Evolutionary conservation across 768 basidiomycete species (phyloP), one percentile per base, ranked within the genome.

Genomic region (Cystofilobasidium macerans): DNA sequence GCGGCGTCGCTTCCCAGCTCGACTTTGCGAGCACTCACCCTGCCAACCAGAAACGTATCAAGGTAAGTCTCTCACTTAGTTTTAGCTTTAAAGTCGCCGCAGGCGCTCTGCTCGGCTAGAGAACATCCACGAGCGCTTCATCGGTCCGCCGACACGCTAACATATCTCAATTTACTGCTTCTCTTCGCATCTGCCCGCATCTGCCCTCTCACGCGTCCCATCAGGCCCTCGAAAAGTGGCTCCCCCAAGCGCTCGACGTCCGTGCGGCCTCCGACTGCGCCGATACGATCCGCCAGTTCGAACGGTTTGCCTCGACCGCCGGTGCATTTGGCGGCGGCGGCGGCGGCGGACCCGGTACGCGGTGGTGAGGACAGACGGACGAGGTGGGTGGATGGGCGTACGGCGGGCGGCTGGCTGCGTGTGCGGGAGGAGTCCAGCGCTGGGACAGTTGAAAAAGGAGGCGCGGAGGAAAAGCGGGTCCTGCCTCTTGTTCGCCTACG

Each of bases 11-110:
- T n/a, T n/a, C n/a, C 12, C 68, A 71, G 38, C 32, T 82, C 20
- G 83, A 84, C 61, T 88, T 97, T 77, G 73, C 92, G 60, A 57
- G 3, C 32, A 95, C 93, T 0, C 93, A 97, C 75, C 93, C 93
- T 0, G 79, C 84, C 7, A 84, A 85, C 28, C 78, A 80, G 45
- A 84, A 80, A 72, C 83, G 92, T 26, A 83, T 89, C 65, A 80
- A 85, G 79, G 89, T 87, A 69, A 66, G 82, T 69, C 18, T 24
- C 24, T 60, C n/a, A 2, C 38, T 43, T 9, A 13, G n/a, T 18
- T 60, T 60, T 30, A 26, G 11, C 24, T 24, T n/a, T 22, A n/a
- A 16, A 16, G 14, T 28, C 22, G 1, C 36, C 22, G 12, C 32
- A n/a, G n/a, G n/a, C n/a, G n/a, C n/a, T n/a, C n/a, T n/a, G 7